Evolutionary conservation across 1,284 basidiomycete species (phyloP).

Genomic region (Boletus semigastroideus): DNA sequence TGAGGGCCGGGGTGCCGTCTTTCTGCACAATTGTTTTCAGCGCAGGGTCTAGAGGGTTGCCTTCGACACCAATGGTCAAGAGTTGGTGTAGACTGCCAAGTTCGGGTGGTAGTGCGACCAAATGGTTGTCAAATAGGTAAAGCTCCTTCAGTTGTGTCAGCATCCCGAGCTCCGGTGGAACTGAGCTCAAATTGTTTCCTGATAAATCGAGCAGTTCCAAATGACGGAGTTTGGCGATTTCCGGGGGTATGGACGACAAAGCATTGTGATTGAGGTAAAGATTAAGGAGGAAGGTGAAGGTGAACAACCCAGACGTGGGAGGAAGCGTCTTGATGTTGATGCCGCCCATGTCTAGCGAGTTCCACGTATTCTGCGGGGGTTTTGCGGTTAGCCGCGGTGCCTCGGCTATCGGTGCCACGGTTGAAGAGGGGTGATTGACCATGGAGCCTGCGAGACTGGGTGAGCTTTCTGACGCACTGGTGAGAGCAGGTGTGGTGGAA

Average conservation of each 20-base stretch:
- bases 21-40: conserved; percentile 86
- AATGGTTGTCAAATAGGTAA: conserved; percentile 93
- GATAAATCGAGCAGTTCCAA: conserved; percentile 93
- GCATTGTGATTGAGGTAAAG: conserved; percentile 98
- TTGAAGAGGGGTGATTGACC: conserved; percentile 73
- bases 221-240: conserved; percentile 83
- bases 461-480: conserved; percentile 40
- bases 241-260: conserved; percentile 77
- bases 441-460: conserved; percentile 38
- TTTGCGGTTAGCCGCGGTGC: conserved; percentile 57
- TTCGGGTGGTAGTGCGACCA: conserved; percentile 83
- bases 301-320: conserved; percentile 79
- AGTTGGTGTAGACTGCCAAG: conserved; percentile 92
- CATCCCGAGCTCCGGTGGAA: conserved; percentile 92
- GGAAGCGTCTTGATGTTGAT: conserved; percentile 92
- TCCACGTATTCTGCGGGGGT: conserved; percentile 79
- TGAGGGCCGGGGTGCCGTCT: conserved; percentile 87
- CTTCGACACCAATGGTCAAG: conserved; percentile 92
- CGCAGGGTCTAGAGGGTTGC: conserved; percentile 85
- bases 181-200: conserved; percentile 76
- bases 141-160: conserved; percentile 89
- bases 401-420: conserved; percentile 64
- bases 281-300: conserved; percentile 90
- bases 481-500: conserved; percentile 34
- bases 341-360: conserved; percentile 94